Percentiles rank a stretch among this genome's conserved stretches.
These are phyloP conservation scores for Cordyceps militaris DNA, from an alignment of 2,329 filamentous ascomycete genomes.

Conservation along the genomic window DNA sequence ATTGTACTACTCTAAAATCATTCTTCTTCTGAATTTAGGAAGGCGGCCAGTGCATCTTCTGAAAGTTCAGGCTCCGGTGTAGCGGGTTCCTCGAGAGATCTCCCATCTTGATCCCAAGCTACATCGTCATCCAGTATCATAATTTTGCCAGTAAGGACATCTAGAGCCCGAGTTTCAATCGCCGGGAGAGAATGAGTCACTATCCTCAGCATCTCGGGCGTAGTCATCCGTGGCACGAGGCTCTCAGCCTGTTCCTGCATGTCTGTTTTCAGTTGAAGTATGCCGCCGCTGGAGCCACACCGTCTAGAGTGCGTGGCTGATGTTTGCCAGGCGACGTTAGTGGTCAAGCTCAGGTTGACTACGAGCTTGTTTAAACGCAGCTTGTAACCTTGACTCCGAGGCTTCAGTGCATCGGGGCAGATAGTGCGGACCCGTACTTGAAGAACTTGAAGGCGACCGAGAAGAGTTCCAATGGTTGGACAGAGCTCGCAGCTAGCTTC, in stretches of 20 bases:
- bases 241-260: conserved; percentile 15
- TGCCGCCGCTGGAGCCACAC: conserved; percentile 9
- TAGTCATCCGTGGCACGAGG: conserved; percentile 14
- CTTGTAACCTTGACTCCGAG: conserved; percentile 1
- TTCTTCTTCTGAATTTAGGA: neutral
- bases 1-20: neutral
- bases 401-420: conserved; percentile 17
- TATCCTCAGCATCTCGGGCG: conserved; percentile 16
- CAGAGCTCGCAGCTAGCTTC: conserved; percentile 1
- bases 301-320: conserved; percentile 15
- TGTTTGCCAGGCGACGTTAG: conserved; percentile 9
- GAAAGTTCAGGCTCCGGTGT: conserved; percentile 15
- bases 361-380: conserved; percentile 13
- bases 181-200: conserved; percentile 15
- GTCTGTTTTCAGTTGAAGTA: conserved; percentile 15
- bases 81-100: conserved; percentile 11
- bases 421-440: conserved; percentile 17
- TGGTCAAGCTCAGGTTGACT: conserved; percentile 16
- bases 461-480: conserved; percentile 10
- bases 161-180: conserved; percentile 14
- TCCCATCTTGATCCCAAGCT: conserved; percentile 18
- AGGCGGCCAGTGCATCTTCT: conserved; percentile 13
- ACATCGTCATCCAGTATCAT: conserved; percentile 16
- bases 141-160: conserved; percentile 17
- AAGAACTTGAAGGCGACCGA: conserved; percentile 15